Percentiles rank a stretch among this genome's conserved stretches.
phyloP scores from a whole-genome alignment of 1,139 yeast genomes.

The Taphrina betulina region DNA sequence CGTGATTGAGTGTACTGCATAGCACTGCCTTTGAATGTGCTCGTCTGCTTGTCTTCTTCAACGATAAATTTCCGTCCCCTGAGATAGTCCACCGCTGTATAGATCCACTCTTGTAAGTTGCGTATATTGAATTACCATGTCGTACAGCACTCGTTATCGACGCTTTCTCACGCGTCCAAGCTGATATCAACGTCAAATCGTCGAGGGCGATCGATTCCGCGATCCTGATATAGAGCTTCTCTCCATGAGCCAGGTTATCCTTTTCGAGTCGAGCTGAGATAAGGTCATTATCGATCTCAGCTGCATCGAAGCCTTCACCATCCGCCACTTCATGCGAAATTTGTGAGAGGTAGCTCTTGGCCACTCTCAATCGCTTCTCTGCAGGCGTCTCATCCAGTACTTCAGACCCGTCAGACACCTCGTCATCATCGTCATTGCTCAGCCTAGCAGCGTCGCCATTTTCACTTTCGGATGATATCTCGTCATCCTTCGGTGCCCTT shows the following conservation, averaged over 20 bases:
- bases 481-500: conserved; percentile 25
- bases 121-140: conserved; percentile 62
- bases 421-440: conserved; percentile 41
- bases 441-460: conserved; percentile 38
- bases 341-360: conserved; percentile 86
- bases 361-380: conserved; percentile 89
- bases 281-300: conserved; percentile 83
- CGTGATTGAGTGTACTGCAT: conserved; percentile 79
- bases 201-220: conserved; percentile 1
- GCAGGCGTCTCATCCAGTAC: conserved; percentile 77
- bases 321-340: conserved; percentile 60
- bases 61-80: conserved; percentile 54
- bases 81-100: conserved; percentile 64
- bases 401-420: conserved; percentile 58
- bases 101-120: conserved; percentile 79
- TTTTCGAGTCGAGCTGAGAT: conserved; percentile 74
- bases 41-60: conserved; percentile 49
- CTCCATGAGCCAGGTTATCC: conserved; percentile 56
- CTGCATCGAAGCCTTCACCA: conserved; percentile 77
- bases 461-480: conserved; percentile 18
- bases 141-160: conserved; percentile 44
- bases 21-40: conserved; percentile 70
- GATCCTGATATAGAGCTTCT: conserved; percentile 29
- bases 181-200: conserved; percentile 36
- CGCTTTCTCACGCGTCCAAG: conserved; percentile 50